Evolutionary conservation across 345 rosid genomes (phyloP).

Genomic region (Kernera saxatilis): DNA sequence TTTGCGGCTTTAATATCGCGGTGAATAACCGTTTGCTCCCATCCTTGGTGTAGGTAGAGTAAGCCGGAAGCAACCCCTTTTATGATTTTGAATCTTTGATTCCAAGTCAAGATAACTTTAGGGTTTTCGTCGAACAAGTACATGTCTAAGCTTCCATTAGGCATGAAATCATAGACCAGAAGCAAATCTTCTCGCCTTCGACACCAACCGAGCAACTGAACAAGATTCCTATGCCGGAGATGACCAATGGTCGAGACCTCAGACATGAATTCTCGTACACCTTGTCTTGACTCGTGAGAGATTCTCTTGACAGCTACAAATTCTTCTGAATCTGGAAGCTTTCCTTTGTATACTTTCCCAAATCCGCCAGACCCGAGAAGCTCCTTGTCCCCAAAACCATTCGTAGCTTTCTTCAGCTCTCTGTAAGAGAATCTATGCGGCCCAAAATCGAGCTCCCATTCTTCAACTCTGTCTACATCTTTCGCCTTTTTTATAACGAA

Average conservation of each 20-base stretch:
- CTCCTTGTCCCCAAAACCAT: conserved; percentile 69
- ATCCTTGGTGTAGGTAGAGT: conserved; percentile 82
- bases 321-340: conserved; percentile 42
- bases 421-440: conserved; percentile 75
- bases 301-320: conserved; percentile 75
- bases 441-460: conserved; percentile 78
- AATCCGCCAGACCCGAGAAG: conserved; percentile 84
- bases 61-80: conserved; percentile 86
- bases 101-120: conserved; percentile 56
- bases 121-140: conserved; percentile 61
- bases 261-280: conserved; percentile 67
- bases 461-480: conserved; percentile 57
- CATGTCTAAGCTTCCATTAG: conserved; percentile 88
- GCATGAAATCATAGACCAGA: conserved; percentile 84
- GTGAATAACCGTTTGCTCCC: conserved; percentile 90
- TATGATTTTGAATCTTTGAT: conserved; percentile 64
- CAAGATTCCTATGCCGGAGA: conserved; percentile 84
- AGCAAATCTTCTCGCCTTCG: conserved; percentile 52
- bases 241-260: conserved; percentile 85
- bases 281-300: conserved; percentile 77
- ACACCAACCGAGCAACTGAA: conserved; percentile 84
- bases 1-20: conserved; percentile 90
- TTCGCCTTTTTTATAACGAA: conserved; percentile 40
- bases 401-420: conserved; percentile 79
- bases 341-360: conserved; percentile 81